Conservation (phyloP, 352 stramenopile species). For the Pythium aristosporum region DNA sequence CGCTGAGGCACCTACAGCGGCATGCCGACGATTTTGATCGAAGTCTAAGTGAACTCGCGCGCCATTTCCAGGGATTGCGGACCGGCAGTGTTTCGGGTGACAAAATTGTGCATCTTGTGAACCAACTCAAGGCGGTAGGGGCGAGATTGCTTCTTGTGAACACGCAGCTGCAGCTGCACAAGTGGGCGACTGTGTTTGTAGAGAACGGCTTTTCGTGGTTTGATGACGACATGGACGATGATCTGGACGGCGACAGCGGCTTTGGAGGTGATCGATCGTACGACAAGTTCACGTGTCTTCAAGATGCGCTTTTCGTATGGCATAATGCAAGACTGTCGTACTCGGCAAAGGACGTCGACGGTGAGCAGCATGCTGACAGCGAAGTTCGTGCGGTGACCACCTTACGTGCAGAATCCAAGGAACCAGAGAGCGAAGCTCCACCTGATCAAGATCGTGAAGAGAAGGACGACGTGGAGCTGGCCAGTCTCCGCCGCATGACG, state of each 20-base stretch:
- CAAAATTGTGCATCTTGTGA: conserved; percentile 39
- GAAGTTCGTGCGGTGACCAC: too few relatives aligned
- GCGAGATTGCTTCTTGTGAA: conserved; percentile 52
- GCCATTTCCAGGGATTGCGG: conserved; percentile 15
- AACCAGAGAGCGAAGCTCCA: conserved; percentile 7
- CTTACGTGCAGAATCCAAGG: background rate
- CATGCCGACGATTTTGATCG: conserved; percentile 20
- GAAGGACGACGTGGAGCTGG: conserved; percentile 8
- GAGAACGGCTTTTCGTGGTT: conserved; percentile 67
- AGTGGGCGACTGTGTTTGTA: conserved; percentile 71
- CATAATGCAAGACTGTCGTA: conserved; percentile 62
- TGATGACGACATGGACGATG: conserved; percentile 43
- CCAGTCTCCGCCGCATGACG: conserved; percentile 44
- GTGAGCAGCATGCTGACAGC: background rate
- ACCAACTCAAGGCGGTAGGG: conserved; percentile 55
- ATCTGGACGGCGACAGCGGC: conserved; percentile 13
- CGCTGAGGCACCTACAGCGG: conserved; percentile 10
- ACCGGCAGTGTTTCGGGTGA: conserved; percentile 8
- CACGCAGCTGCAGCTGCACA: conserved; percentile 72
- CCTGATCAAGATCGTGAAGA: background rate
- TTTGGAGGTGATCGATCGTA: conserved; percentile 52
- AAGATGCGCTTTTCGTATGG: conserved; percentile 75
- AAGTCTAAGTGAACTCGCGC: conserved; percentile 12
- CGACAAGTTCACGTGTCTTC: conserved; percentile 81
- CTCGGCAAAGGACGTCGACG: conserved; percentile 43